phyloP scores from a whole-genome alignment of 2,329 filamentous ascomycete species.

The Fusarium citri region DNA sequence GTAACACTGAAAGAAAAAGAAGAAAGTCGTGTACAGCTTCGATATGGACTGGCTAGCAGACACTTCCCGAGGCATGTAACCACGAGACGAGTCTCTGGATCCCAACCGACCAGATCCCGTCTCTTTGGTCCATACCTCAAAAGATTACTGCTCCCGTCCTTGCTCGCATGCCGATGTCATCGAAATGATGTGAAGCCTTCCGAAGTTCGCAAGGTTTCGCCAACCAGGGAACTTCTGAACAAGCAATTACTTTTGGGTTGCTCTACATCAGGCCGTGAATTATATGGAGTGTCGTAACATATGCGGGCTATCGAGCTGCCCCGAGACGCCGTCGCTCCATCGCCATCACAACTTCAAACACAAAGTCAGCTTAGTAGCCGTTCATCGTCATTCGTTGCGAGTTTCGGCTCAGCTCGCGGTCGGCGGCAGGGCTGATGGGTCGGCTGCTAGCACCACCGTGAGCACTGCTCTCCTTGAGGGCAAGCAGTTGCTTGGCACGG shows the following conservation, averaged over 20 bases:
- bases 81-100: constrained; percentile 20
- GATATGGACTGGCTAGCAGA: constrained; percentile 21
- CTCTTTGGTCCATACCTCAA: constrained; percentile 3
- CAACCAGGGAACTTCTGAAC: constrained; percentile 36
- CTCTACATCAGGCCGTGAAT: constrained; percentile 48
- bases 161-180: constrained; percentile 41
- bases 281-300: constrained; percentile 49
- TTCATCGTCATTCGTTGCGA: constrained; percentile 99
- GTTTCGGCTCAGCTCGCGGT: constrained; percentile 95
- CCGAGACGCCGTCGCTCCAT: constrained; percentile 52
- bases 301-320: constrained; percentile 46
- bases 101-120: constrained; percentile 1
- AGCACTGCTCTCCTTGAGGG: constrained; percentile 97
- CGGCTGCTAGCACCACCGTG: constrained; percentile 80
- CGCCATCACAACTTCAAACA: constrained; percentile 48
- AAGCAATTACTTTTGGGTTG: constrained; percentile 43
- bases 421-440: constrained; percentile 94
- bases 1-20: constrained; percentile 54
- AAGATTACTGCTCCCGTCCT: constrained; percentile 29
- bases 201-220: constrained; percentile 32
- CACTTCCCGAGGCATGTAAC: constrained; percentile 5
- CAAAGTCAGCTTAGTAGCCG: constrained; percentile 77
- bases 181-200: constrained; percentile 35
- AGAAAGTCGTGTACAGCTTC: constrained; percentile 47
- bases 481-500: constrained; percentile 98